phyloP scores from a whole-genome alignment of 2,329 filamentous ascomycete species.

The Microascus cirrosus region DNA sequence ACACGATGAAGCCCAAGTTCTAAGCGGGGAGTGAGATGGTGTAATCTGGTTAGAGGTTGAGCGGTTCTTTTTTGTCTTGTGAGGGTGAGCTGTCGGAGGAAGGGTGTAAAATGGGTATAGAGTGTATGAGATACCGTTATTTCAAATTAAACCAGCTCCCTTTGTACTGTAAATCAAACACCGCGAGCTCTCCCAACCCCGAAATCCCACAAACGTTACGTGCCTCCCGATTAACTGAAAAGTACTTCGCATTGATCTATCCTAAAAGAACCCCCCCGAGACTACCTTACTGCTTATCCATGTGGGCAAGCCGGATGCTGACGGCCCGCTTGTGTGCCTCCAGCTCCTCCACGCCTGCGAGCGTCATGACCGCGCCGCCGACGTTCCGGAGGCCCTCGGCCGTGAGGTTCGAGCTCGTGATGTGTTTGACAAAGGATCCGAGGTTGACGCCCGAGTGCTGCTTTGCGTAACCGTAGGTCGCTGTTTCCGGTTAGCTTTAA shows the following conservation, averaged over 20 bases:
- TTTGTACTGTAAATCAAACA: conserved; percentile 1
- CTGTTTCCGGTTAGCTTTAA: conserved; percentile 30
- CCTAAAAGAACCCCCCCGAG: too few relatives aligned
- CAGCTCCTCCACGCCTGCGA: conserved; percentile 87
- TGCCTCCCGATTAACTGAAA: too few relatives aligned
- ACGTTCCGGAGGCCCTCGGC: conserved; percentile 77
- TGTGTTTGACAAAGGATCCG: conserved; percentile 93
- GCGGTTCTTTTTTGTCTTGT: neutral
- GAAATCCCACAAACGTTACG: too few relatives aligned
- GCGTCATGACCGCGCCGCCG: conserved; percentile 81
- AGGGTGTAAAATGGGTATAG: conserved; percentile 34
- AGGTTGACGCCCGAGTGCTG: conserved; percentile 98
- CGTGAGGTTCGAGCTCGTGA: conserved; percentile 86
- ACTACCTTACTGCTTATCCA: conserved; percentile 16
- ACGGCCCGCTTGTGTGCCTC: conserved; percentile 89
- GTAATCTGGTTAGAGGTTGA: neutral
- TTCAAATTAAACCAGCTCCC: conserved; percentile 14
- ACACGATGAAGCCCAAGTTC: conserved; percentile 78
- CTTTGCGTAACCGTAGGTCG: conserved; percentile 95
- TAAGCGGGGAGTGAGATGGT: conserved; percentile 17
- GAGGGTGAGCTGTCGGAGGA: conserved; percentile 14
- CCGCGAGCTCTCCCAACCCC: neutral
- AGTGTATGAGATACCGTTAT: conserved; percentile 33
- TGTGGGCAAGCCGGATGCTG: conserved; percentile 60
- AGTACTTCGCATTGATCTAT: too few relatives aligned